Conservation (phyloP, 78 protist genomes). For the Cyanophora paradoxa region DNA sequence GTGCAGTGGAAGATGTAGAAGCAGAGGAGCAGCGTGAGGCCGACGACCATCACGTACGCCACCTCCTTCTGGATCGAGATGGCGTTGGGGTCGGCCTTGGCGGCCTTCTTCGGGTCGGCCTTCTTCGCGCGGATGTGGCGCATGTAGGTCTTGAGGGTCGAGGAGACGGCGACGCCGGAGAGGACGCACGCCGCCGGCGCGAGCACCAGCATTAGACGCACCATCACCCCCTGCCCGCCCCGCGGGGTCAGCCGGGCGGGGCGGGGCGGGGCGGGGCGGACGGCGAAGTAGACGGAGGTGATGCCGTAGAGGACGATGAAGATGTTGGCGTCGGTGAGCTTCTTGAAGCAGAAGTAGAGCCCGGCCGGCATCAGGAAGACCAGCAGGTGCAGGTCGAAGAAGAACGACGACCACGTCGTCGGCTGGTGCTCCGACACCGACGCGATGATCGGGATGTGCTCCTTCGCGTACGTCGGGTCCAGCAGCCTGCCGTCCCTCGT, state of each 20-base stretch:
- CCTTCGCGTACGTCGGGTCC: conserved; percentile 93
- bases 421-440: conserved; percentile 99
- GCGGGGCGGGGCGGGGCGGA: no score
- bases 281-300: conserved; percentile 79
- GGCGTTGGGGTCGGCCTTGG: no score
- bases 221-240: conserved; percentile 89
- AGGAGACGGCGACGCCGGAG: conserved; percentile 73
- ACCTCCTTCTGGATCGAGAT: conserved; percentile 19
- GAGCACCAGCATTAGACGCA: conserved; percentile 92
- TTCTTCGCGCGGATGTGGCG: neutral
- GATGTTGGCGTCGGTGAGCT: conserved; percentile 69
- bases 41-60: conserved; percentile 45
- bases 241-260: no score
- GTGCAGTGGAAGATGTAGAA: conserved; percentile 87
- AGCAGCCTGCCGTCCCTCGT: no score
- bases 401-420: conserved; percentile 89
- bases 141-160: neutral
- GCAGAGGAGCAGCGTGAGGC: conserved; percentile 51
- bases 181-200: conserved; percentile 91
- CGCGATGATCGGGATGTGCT: conserved; percentile 93
- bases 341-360: conserved; percentile 75
- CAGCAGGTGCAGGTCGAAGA: conserved; percentile 88
- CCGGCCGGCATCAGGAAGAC: conserved; percentile 88
- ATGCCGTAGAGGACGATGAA: conserved; percentile 82
- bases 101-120: no score